A percentile compares a stretch with the other conserved stretches of the same genome.
These are phyloP conservation scores for Cercospora janseana DNA, from an alignment of 2,329 filamentous ascomycete species.

Conservation along the genomic window DNA sequence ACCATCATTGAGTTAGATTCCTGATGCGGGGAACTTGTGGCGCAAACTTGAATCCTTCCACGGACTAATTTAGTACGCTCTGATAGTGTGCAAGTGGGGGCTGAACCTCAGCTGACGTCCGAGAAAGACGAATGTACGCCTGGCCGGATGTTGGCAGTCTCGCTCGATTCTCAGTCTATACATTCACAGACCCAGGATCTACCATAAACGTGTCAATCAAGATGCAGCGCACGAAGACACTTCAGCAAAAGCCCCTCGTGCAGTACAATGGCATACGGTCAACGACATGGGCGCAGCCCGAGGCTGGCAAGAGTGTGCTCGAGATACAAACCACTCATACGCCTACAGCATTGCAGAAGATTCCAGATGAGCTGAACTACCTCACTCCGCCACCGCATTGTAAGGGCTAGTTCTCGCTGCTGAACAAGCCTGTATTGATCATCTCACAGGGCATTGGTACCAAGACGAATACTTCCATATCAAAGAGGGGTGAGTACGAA, in stretches of 20 bases:
- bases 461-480: constrained; percentile 34
- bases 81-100: too few species aligned
- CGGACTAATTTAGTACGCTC: too few species aligned
- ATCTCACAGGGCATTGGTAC: constrained; percentile 31
- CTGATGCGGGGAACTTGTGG: too few species aligned
- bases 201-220: constrained; percentile 25
- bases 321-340: constrained; percentile 35
- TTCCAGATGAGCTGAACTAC: constrained; percentile 28
- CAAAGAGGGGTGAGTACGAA: constrained; percentile 24
- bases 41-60: too few species aligned
- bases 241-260: constrained; percentile 13
- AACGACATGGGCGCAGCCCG: constrained; percentile 30
- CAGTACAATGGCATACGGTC: constrained; percentile 32
- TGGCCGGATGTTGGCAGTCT: too few species aligned
- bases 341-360: constrained; percentile 27
- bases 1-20: too few species aligned
- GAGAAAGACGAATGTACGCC: too few species aligned
- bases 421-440: neutral
- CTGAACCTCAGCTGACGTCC: too few species aligned
- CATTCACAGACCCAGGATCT: too few species aligned
- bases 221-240: constrained; percentile 22
- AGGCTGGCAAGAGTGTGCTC: constrained; percentile 30
- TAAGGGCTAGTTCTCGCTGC: neutral
- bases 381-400: constrained; percentile 30
- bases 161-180: too few species aligned